phyloP scores from a whole-genome alignment of 805 yeast genomes.

The Wickerhamomyces mucosus region DNA sequence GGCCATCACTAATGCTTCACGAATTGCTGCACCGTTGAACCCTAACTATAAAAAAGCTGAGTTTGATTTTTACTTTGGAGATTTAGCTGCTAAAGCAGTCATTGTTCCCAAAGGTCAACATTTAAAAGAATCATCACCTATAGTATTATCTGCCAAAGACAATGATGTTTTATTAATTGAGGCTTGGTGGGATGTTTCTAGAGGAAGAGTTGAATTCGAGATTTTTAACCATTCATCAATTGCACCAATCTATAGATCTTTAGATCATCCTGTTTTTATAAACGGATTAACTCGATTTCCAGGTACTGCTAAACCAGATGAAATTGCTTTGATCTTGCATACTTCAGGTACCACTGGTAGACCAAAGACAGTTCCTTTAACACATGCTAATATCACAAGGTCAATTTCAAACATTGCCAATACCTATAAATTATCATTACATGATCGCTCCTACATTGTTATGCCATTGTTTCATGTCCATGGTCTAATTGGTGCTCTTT shows the following conservation, averaged over 20 bases:
- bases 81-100: conserved; percentile 46
- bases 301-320: conserved; percentile 36
- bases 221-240: conserved; percentile 18
- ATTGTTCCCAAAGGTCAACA: conserved; percentile 47
- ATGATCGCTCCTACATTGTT: conserved; percentile 52
- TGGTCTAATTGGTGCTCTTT: conserved; percentile 57
- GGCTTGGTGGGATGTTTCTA: conserved; percentile 33
- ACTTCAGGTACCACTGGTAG: conserved; percentile 73
- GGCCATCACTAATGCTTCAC: conserved; percentile 44
- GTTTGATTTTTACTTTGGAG: conserved; percentile 55
- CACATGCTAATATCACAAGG: conserved; percentile 53
- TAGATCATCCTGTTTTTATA: conserved; percentile 20
- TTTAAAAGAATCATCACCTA: conserved; percentile 25
- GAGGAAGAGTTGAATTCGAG: conserved; percentile 34
- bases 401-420: conserved; percentile 49
- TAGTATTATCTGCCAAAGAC: conserved; percentile 40
- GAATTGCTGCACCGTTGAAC: conserved; percentile 63
- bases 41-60: conserved; percentile 52
- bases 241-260: conserved; percentile 21
- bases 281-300: conserved; percentile 26
- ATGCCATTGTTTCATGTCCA: conserved; percentile 79
- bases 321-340: conserved; percentile 57
- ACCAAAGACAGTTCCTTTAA: conserved; percentile 67
- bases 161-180: conserved; percentile 43
- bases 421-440: conserved; percentile 41